Percentiles rank a stretch among this genome's conserved stretches.
Conservation (phyloP, 495 filamentous ascomycete species). For the Penicillium odoratum region DNA sequence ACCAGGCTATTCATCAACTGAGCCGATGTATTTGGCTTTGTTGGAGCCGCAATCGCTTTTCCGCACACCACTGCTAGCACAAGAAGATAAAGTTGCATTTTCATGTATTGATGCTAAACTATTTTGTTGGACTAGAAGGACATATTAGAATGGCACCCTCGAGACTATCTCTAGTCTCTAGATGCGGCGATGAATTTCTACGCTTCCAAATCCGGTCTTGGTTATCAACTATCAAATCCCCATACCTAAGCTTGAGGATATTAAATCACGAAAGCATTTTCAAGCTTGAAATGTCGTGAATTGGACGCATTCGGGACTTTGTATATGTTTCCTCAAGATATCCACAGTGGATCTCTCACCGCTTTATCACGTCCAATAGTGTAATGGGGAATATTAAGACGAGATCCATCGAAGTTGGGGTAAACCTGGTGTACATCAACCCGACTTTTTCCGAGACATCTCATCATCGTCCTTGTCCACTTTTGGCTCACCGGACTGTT, state of each 20-base stretch:
- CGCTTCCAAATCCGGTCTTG: not conserved
- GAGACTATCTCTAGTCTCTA: not conserved
- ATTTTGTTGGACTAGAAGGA: not conserved
- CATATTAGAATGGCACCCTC: not conserved
- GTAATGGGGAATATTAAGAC: constrained; percentile 4
- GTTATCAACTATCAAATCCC: not conserved
- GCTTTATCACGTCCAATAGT: constrained; percentile 16
- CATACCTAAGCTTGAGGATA: no score
- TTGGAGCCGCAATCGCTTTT: not conserved
- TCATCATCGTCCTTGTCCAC: constrained; percentile 30
- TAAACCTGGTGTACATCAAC: not conserved
- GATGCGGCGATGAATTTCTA: not conserved
- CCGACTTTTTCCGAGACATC: constrained; percentile 25
- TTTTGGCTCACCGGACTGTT: constrained; percentile 42
- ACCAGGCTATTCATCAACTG: not conserved
- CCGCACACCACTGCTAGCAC: not conserved
- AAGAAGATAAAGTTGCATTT: not conserved
- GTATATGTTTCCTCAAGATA: not conserved
- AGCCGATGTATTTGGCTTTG: not conserved
- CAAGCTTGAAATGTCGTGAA: not conserved
- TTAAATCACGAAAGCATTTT: not conserved
- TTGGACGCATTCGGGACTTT: not conserved
- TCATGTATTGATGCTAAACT: not conserved
- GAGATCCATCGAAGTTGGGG: not conserved
- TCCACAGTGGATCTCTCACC: constrained; percentile 25